Conservation (phyloP, 495 filamentous ascomycete genomes). For the Articulospora tetracladia region DNA sequence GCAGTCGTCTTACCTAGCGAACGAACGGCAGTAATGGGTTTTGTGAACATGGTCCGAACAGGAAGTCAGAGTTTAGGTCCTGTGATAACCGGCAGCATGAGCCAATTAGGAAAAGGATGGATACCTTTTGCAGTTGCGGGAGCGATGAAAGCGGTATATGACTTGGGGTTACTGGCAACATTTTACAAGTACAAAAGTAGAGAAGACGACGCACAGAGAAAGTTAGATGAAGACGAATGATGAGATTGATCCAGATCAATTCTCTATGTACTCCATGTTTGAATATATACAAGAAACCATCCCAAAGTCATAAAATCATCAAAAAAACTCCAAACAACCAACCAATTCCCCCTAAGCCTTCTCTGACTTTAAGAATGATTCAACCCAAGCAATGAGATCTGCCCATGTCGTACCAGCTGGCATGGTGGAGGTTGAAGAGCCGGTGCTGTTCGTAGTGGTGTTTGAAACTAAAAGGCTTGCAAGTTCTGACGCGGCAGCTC, state of each 20-base stretch:
- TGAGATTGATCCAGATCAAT: conserved; percentile 1
- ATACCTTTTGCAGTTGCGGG: conserved; percentile 70
- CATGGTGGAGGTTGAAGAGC: not conserved
- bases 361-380: not conserved
- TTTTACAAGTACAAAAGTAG: conserved; percentile 35
- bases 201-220: not conserved
- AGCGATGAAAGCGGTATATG: conserved; percentile 63
- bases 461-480: not conserved
- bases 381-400: not conserved
- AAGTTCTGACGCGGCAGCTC: not conserved
- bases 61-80: conserved; percentile 59
- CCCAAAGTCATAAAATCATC: not conserved
- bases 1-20: conserved; percentile 66
- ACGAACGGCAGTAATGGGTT: conserved; percentile 73
- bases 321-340: not conserved
- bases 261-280: not conserved
- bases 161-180: conserved; percentile 64
- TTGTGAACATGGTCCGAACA: conserved; percentile 66
- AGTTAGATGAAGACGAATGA: not conserved
- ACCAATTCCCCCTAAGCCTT: not conserved
- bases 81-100: conserved; percentile 62
- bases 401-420: not conserved
- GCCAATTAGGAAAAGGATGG: conserved; percentile 58
- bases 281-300: not conserved
- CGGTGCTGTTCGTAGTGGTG: not conserved